phyloP scores from a whole-genome alignment of 352 stramenopile species.

The Sclerospora graminicola region DNA sequence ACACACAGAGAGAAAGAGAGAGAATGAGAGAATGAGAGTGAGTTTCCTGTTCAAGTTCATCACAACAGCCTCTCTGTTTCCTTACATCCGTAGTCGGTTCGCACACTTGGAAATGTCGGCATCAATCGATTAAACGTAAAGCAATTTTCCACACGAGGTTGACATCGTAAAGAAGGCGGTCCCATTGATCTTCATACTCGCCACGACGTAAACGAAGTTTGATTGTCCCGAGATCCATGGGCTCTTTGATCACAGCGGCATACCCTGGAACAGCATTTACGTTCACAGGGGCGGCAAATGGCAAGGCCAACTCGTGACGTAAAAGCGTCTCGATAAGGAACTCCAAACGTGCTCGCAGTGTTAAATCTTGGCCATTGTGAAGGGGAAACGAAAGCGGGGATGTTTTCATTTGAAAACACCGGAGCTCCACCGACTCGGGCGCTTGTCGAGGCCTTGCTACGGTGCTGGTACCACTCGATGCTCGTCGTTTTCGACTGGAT shows the following conservation, averaged over 20 bases:
- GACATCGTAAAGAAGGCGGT: slow-evolving; percentile 51
- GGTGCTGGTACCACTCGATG: slow-evolving; percentile 6
- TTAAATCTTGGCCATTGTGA: slow-evolving; percentile 30
- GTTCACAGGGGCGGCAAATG: slow-evolving; percentile 66
- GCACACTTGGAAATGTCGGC: slow-evolving; percentile 74
- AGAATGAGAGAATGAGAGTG: no score
- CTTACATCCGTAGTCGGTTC: slow-evolving; percentile 68
- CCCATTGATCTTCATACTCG: slow-evolving; percentile 46
- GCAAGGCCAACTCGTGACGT: slow-evolving; percentile 48
- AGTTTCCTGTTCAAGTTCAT: neutral
- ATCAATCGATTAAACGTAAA: slow-evolving; percentile 72
- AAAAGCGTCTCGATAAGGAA: slow-evolving; percentile 51
- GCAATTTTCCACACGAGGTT: slow-evolving; percentile 80
- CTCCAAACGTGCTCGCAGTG: slow-evolving; percentile 42
- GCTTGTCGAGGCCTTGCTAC: slow-evolving; percentile 7
- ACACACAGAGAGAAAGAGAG: no score
- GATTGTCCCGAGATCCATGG: slow-evolving; percentile 91
- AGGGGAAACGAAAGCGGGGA: slow-evolving; percentile 18
- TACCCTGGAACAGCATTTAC: slow-evolving; percentile 63
- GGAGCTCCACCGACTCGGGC: slow-evolving; percentile 37
- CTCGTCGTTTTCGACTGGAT: slow-evolving; percentile 37
- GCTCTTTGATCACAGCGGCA: slow-evolving; percentile 48
- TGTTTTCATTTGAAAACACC: slow-evolving; percentile 43
- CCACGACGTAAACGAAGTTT: slow-evolving; percentile 56
- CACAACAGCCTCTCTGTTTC: slow-evolving; percentile 2